Evolutionary conservation across 176 grass and related monocot genomes (phyloP).

Genomic region (Musa itinerans): DNA sequence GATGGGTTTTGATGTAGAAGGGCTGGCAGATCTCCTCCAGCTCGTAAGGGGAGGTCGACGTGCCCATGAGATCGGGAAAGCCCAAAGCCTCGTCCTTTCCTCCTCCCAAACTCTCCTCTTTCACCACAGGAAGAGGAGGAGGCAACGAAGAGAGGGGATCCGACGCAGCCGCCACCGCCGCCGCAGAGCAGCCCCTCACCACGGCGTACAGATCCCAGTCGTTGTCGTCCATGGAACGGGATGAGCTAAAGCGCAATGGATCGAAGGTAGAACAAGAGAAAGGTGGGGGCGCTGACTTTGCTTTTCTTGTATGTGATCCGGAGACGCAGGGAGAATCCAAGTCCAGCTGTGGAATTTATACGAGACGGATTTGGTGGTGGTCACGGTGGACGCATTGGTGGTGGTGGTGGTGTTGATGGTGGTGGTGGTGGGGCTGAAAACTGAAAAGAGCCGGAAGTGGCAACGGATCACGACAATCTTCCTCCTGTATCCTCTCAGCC

Average conservation of each 20-base stretch:
- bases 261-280: neutral
- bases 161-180: neutral
- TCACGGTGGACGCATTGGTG: conserved; percentile 39
- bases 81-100: neutral
- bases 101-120: neutral
- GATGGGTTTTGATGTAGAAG: neutral
- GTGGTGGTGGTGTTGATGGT: conserved; percentile 71
- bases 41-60: neutral
- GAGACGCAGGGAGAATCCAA: too few relatives aligned
- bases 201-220: conserved; percentile 94
- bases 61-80: neutral
- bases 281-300: conserved; percentile 29
- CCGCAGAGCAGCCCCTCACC: conserved; percentile 58
- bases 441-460: neutral
- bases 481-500: neutral
- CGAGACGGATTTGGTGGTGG: conserved; percentile 10
- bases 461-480: neutral
- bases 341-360: too few relatives aligned
- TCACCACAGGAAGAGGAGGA: neutral
- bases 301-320: too few relatives aligned
- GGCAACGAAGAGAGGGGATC: neutral
- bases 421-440: conserved; percentile 27
- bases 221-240: conserved; percentile 40
- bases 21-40: conserved; percentile 8
- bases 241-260: neutral